Conservation (phyloP, 768 basidiomycete species). For the Filobasidium wieringae region DNA sequence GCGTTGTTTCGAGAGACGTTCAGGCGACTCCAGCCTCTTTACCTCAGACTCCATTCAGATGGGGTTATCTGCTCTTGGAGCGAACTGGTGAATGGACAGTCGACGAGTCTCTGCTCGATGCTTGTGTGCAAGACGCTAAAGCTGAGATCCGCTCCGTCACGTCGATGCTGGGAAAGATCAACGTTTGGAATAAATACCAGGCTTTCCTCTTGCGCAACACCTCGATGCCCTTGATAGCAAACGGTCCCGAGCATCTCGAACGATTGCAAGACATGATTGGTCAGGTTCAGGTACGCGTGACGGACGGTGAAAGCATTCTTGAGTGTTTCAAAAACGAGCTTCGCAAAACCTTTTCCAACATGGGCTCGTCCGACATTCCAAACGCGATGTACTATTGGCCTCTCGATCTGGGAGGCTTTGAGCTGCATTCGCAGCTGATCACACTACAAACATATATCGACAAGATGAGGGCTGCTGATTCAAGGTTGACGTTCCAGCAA, state of each 20-base stretch:
- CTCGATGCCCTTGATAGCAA: background rate
- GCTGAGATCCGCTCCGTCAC: background rate
- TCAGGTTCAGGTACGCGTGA: background rate
- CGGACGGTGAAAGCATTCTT: background rate
- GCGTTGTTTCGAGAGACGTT: background rate
- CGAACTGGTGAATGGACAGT: background rate
- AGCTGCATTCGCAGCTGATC: background rate
- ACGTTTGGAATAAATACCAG: constrained; percentile 9
- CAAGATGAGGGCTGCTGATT: background rate
- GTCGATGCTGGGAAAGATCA: constrained; percentile 5
- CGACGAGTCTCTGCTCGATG: background rate
- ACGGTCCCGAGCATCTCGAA: constrained; percentile 3
- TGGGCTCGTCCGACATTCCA: background rate
- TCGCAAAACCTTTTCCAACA: background rate
- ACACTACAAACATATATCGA: background rate
- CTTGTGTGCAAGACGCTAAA: background rate
- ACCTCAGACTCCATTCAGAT: constrained; percentile 1
- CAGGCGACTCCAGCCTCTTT: background rate
- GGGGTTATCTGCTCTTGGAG: constrained; percentile 1
- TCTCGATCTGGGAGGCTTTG: constrained; percentile 2
- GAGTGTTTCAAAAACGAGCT: background rate
- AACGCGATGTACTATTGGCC: constrained; percentile 3
- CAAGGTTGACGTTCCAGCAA: background rate
- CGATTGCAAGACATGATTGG: background rate
- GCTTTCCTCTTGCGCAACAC: constrained; percentile 5